Base-by-base conservation (phyloP, 2,329 filamentous ascomycete species). In the Pleurostoma richardsiae region DNA sequence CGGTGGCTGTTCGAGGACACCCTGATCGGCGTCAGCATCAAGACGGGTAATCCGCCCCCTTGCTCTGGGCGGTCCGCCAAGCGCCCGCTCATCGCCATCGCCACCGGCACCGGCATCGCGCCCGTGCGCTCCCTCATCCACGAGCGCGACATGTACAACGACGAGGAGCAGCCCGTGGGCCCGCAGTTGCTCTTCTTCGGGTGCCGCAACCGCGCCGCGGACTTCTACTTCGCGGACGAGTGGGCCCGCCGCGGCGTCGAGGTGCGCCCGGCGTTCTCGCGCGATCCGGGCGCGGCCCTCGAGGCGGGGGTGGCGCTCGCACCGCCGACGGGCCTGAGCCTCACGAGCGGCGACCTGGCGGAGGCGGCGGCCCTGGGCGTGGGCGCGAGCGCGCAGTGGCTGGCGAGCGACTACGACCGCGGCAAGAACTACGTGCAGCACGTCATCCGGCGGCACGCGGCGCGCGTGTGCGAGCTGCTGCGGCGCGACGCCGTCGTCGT, bases 71-170 rank as follows among this genome's bases (percentile, higher is more conserved):
- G 57, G 19, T 62, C 67, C 28, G 60, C 63, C 40, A 56, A 53
- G 30, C 65, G 68, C 1, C 86, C 90, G 0, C 76, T 91, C 6
- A 72, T 96, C 31, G 82, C 91, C 58, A 80, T 96, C 45, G 90
- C 85, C 2, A 88, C 91, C 0, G 91, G 91, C 3, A 96, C 91
- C 0, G 91, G 91, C 5, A 72, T 96, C 30, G 92, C 91, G 1
- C 91, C 92, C 0, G 82, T 96, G 58, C 83, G 91, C 3, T 81
- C 86, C 4, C 74, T 96, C 54, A 75, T 94, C n/a, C 84, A 86
- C 61, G 85, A 95, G 54, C 85, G 90, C n/a, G 58, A 63, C 10
- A 40, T 43, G 5, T 45, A 46, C 39, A 19, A 19, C 19, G 19
- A 19, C 19, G 19, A 19, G 19, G 56, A 59, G 0, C 53, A 65